Conservation (phyloP, 257 asterid genomes). For the Solanum bulbocastanum region DNA sequence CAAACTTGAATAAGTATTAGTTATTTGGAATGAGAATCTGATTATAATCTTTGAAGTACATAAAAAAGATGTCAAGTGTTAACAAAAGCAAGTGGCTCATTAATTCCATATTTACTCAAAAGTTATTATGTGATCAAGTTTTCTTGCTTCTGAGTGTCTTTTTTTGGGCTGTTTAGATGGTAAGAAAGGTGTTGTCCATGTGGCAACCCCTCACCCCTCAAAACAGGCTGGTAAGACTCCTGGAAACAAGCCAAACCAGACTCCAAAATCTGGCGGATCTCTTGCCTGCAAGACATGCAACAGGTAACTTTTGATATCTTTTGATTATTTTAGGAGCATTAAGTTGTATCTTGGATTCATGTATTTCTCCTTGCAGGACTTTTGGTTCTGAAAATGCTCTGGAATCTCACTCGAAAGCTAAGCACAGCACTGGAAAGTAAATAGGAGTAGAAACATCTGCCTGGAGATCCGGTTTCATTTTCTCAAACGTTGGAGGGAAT, state of each 20-base stretch:
- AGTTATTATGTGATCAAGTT: neutral
- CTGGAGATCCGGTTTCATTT: neutral
- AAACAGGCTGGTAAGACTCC: slow-evolving; percentile 66
- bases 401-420: slow-evolving; percentile 60
- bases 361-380: slow-evolving; percentile 20
- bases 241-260: slow-evolving; percentile 44
- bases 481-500: neutral
- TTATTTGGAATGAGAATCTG: neutral
- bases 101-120: neutral
- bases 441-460: neutral
- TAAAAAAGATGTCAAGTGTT: neutral
- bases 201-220: slow-evolving; percentile 85
- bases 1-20: neutral
- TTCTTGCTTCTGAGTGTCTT: neutral
- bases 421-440: slow-evolving; percentile 47
- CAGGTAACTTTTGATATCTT: slow-evolving; percentile 15
- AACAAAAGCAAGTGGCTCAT: neutral
- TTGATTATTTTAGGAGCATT: neutral
- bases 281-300: slow-evolving; percentile 53
- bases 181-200: slow-evolving; percentile 62
- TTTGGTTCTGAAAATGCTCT: slow-evolving; percentile 44
- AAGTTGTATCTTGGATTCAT: neutral
- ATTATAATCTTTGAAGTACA: neutral
- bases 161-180: slow-evolving; percentile 35
- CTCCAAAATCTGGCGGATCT: slow-evolving; percentile 53